phyloP scores from a whole-genome alignment of 306 rosid genomes.

The Alnus glutinosa region DNA sequence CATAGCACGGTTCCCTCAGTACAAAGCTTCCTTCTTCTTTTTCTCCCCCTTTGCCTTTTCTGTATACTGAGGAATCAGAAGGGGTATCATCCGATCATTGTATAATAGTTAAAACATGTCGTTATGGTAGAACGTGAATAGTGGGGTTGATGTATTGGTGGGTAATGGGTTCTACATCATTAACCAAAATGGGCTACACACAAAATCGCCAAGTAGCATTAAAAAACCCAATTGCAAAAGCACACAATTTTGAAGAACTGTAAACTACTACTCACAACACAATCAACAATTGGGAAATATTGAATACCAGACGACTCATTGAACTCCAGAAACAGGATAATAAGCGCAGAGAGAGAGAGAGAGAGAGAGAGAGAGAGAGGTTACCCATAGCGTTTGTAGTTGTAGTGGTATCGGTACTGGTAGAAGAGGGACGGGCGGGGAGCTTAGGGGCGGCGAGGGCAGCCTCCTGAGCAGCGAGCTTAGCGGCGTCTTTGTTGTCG shows the following conservation, averaged over 20 bases:
- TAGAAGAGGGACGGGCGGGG: conserved; percentile 35
- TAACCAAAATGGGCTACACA: not conserved
- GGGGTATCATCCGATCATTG: too few species aligned
- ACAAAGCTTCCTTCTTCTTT: too few species aligned
- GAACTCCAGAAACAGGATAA: not conserved
- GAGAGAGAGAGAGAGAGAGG: too few species aligned
- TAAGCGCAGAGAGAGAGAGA: not conserved
- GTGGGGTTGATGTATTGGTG: not conserved
- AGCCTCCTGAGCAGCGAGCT: conserved; percentile 83
- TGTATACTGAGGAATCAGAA: too few species aligned
- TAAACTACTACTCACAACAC: not conserved
- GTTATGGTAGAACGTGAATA: too few species aligned
- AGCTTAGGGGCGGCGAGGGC: conserved; percentile 97
- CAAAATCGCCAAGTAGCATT: not conserved
- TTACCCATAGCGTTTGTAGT: conserved; percentile 42
- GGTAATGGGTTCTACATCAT: not conserved
- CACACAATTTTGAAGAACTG: not conserved
- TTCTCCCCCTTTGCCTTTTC: too few species aligned
- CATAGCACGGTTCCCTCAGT: too few species aligned
- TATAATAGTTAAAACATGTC: too few species aligned
- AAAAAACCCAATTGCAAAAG: too few species aligned
- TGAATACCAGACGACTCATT: not conserved
- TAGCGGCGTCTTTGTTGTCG: conserved; percentile 85
- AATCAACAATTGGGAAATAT: too few species aligned
- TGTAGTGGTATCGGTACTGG: conserved; percentile 22